These are phyloP conservation scores for Ogataea naganishii DNA, from an alignment of 805 yeast genomes.

Conservation along the genomic window DNA sequence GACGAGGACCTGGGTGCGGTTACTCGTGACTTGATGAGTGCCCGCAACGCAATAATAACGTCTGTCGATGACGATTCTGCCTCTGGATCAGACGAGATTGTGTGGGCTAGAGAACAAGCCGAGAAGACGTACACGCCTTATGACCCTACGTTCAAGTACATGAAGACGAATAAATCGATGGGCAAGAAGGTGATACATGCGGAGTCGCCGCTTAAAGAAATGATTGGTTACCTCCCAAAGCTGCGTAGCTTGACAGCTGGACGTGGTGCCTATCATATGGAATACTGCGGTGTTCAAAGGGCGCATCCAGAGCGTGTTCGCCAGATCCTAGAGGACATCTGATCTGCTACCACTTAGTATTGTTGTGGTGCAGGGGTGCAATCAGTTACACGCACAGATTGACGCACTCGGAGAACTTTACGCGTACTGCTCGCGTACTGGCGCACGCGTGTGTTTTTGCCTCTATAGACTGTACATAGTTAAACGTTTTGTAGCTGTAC, in stretches of 20 bases:
- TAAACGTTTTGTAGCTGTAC: too few species aligned
- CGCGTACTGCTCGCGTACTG: neutral
- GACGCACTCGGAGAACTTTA: constrained; percentile 1
- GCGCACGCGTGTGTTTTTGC: too few species aligned
- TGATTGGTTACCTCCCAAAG: constrained; percentile 80
- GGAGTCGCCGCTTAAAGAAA: constrained; percentile 74
- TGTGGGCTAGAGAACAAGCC: constrained; percentile 48
- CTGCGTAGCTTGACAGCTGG: constrained; percentile 86
- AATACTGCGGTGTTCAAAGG: constrained; percentile 62
- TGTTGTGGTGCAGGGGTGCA: too few species aligned
- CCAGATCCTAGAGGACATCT: constrained; percentile 23
- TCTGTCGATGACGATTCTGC: constrained; percentile 58
- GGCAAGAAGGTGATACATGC: constrained; percentile 60
- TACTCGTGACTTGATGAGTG: constrained; percentile 73
- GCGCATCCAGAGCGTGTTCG: constrained; percentile 45
- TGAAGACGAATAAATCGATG: constrained; percentile 13
- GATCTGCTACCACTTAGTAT: too few species aligned
- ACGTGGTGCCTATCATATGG: constrained; percentile 76
- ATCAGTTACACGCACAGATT: constrained; percentile 1
- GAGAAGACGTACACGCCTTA: constrained; percentile 62
- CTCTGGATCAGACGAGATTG: constrained; percentile 22
- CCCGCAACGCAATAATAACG: constrained; percentile 65
- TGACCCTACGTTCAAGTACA: constrained; percentile 51
- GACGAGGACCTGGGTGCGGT: constrained; percentile 76
- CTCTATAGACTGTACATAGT: too few species aligned